Evolutionary conservation across 2,329 filamentous ascomycete genomes (phyloP).

Genomic region (Drechslerella dactyloides): DNA sequence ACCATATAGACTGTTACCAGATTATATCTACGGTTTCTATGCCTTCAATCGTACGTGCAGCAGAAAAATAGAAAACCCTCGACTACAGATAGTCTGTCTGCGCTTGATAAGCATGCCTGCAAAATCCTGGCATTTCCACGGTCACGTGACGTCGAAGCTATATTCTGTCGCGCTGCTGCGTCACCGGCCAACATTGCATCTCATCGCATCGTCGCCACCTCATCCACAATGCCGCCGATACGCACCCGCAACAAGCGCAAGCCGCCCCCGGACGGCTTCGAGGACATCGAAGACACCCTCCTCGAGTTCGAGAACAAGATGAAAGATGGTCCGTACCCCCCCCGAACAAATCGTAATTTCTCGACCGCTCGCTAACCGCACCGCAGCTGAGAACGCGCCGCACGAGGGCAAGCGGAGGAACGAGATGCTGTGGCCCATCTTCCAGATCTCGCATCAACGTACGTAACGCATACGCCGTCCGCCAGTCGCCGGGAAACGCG

Average conservation of each 20-base stretch:
- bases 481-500: conserved; percentile 22
- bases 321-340: conserved; percentile 68
- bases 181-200: conserved; percentile 35
- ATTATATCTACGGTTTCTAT: too few relatives aligned
- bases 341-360: too few relatives aligned
- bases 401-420: conserved; percentile 81
- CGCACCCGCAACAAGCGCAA: conserved; percentile 78
- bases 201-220: conserved; percentile 34
- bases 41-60: too few relatives aligned
- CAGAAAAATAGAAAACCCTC: too few relatives aligned
- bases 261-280: conserved; percentile 83
- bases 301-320: conserved; percentile 88
- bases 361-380: conserved; percentile 50
- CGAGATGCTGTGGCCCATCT: conserved; percentile 94
- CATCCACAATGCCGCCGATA: conserved; percentile 72
- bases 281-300: conserved; percentile 84
- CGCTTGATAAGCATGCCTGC: neutral
- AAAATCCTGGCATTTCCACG: too few relatives aligned
- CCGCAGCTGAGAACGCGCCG: conserved; percentile 79
- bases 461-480: conserved; percentile 57
- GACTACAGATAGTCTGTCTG: too few relatives aligned
- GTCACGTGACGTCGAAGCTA: conserved; percentile 40
- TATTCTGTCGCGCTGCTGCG: conserved; percentile 46
- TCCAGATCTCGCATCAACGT: conserved; percentile 94
- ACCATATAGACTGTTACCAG: too few relatives aligned